Evolutionary conservation across 805 yeast species (phyloP).

Genomic region (Wickerhamomyces chambardii): DNA sequence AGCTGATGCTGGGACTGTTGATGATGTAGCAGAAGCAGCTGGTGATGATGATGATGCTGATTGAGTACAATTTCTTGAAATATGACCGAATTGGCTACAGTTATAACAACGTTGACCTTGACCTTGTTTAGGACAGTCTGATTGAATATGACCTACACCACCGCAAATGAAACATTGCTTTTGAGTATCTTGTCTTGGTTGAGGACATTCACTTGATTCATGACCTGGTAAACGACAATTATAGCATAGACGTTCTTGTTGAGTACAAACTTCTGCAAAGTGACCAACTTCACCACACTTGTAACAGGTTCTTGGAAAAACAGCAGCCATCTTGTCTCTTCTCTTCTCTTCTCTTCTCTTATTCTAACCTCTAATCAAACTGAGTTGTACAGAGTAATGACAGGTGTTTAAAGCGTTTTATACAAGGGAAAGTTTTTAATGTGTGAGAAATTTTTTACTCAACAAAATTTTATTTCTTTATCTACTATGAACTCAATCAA

Average conservation of each 20-base stretch:
- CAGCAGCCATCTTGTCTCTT: constrained; percentile 16
- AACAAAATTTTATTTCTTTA: no score
- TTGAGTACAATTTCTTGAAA: constrained; percentile 67
- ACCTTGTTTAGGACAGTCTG: constrained; percentile 60
- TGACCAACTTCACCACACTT: constrained; percentile 92
- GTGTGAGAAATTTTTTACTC: no score
- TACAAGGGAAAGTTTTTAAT: no score
- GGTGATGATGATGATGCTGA: constrained; percentile 22
- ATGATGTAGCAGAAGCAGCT: constrained; percentile 4
- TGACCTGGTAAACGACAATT: constrained; percentile 89
- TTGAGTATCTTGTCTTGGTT: constrained; percentile 75
- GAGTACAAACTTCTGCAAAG: constrained; percentile 81
- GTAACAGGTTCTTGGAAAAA: constrained; percentile 71
- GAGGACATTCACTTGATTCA: constrained; percentile 81
- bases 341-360: neutral
- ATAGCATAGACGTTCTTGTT: constrained; percentile 82
- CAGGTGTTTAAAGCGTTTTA: no score
- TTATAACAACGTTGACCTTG: constrained; percentile 68
- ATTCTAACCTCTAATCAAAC: no score
- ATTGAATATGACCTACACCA: constrained; percentile 80
- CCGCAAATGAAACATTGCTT: constrained; percentile 95
- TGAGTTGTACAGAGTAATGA: no score
- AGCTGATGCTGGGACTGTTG: constrained; percentile 9
- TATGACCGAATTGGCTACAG: constrained; percentile 73
- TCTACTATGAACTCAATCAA: no score